Conservation (phyloP, 768 basidiomycete genomes). For the Cubamyces sp. region DNA sequence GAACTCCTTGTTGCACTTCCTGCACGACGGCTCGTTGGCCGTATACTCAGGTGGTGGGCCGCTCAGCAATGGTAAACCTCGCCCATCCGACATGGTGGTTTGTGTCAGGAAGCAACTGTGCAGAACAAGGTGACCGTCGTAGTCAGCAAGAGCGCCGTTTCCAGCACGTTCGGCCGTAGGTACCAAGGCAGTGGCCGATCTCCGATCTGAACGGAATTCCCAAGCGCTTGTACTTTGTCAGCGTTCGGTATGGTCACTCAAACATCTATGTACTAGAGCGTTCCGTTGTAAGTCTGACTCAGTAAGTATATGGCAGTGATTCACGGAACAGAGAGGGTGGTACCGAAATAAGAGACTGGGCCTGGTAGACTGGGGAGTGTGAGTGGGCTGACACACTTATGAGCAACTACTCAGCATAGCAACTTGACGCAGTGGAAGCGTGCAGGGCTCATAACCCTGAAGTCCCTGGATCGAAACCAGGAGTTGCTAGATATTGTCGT, state of each 20-base stretch:
- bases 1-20: slow-evolving; percentile 78
- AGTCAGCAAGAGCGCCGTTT: slow-evolving; percentile 17
- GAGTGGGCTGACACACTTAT: too few relatives aligned
- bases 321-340: too few relatives aligned
- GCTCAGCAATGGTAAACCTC: slow-evolving; percentile 72
- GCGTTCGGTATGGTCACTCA: not conserved
- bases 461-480: slow-evolving; percentile 69
- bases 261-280: too few relatives aligned
- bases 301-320: too few relatives aligned
- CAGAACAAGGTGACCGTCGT: not conserved
- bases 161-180: slow-evolving; percentile 15
- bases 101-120: not conserved
- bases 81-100: slow-evolving; percentile 19
- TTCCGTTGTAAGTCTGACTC: too few relatives aligned
- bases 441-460: slow-evolving; percentile 66
- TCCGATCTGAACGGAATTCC: slow-evolving; percentile 8
- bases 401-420: slow-evolving; percentile 34
- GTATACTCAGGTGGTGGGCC: slow-evolving; percentile 56
- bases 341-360: too few relatives aligned
- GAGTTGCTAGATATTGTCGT: slow-evolving; percentile 48
- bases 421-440: slow-evolving; percentile 64
- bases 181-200: not conserved
- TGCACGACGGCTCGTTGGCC: slow-evolving; percentile 49
- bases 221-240: not conserved
- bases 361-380: too few relatives aligned